Evolutionary conservation across 1,284 basidiomycete species (phyloP), one percentile per base, ranked within the genome.

Genomic region (Papiliotrema fonsecae): DNA sequence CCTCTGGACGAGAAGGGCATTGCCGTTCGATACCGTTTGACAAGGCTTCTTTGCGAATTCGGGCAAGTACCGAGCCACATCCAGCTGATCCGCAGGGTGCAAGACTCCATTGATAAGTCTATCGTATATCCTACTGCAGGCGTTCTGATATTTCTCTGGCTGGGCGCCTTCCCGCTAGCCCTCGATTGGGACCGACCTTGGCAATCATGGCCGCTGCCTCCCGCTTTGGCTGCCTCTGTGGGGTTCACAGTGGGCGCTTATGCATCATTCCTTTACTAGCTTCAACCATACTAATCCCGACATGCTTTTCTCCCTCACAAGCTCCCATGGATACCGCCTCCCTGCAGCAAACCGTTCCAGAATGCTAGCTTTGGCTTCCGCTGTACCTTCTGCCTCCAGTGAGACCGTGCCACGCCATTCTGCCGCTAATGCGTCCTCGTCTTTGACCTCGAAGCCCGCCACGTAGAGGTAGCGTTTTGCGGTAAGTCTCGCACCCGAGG

Each of bases 141-240:
- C n/a, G 76, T 86, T 2, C 58, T 85, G 19, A 22, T 84, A 13
- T 90, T 90, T 6, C 78, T 81, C 34, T 94, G 89, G 90, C 39
- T 81, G 6, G 89, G 89, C 16, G 82, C 80, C 2, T 77, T 91
- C 36, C 87, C 88, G 0, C 83, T 91, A 47, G 85, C 88, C 0
- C 81, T 97, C 7, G 92, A 97, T 71, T 97, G 92, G 92, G 91
- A 92, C 67, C 79, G 89, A 42, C 88, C 90, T 10, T 96, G 91
- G 91, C 92, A 96, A 42, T 42, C 40, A 36, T 44, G 18, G 18
- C 49, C 43, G 81, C 14, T 84, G 31, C 54, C 55, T 2, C 35
- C 44, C n/a, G 47, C 56, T 4, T 44, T 82, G 58, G 82, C 82
- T 26, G 81, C 84, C 18, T 73, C 30, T 18, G 22, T 42, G 30